phyloP scores from a whole-genome alignment of 495 filamentous ascomycete genomes.

The Neurospora cerealis region DNA sequence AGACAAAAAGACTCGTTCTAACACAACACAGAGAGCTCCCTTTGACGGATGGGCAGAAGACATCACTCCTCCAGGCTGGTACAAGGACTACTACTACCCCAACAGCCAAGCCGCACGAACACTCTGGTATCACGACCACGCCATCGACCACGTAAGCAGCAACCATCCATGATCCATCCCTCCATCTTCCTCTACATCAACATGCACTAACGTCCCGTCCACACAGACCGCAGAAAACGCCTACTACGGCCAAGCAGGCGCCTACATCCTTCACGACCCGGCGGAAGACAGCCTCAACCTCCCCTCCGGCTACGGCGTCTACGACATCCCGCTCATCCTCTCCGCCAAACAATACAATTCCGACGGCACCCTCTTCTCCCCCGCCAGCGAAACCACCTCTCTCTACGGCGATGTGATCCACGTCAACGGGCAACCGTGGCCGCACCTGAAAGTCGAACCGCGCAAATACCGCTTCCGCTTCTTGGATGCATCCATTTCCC shows the following conservation, averaged over 20 bases:
- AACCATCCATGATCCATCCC: no score
- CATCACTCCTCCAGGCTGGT: constrained; percentile 35
- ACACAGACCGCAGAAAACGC: constrained; percentile 40
- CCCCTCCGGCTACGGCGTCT: constrained; percentile 35
- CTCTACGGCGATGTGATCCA: constrained; percentile 46
- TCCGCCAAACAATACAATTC: constrained; percentile 38
- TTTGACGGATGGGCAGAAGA: constrained; percentile 50
- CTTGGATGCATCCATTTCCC: constrained; percentile 37
- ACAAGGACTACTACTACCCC: constrained; percentile 53
- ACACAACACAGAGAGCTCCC: constrained; percentile 6
- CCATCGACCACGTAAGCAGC: constrained; percentile 22
- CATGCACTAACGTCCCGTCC: background rate
- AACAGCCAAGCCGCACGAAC: constrained; percentile 39
- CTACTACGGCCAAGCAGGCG: constrained; percentile 44
- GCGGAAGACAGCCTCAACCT: constrained; percentile 36
- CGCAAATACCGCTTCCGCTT: constrained; percentile 49
- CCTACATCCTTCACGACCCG: constrained; percentile 30
- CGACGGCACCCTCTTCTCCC: constrained; percentile 35
- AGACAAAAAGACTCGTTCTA: background rate
- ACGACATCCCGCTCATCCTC: constrained; percentile 43
- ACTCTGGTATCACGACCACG: constrained; percentile 53
- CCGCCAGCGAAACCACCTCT: constrained; percentile 27
- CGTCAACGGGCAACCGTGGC: constrained; percentile 50
- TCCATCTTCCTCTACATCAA: background rate
- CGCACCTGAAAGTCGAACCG: constrained; percentile 43